Evolutionary conservation across 495 filamentous ascomycete species (phyloP), one percentile per base, ranked within the genome.

Genomic region (Recurvomyces mirabilis): DNA sequence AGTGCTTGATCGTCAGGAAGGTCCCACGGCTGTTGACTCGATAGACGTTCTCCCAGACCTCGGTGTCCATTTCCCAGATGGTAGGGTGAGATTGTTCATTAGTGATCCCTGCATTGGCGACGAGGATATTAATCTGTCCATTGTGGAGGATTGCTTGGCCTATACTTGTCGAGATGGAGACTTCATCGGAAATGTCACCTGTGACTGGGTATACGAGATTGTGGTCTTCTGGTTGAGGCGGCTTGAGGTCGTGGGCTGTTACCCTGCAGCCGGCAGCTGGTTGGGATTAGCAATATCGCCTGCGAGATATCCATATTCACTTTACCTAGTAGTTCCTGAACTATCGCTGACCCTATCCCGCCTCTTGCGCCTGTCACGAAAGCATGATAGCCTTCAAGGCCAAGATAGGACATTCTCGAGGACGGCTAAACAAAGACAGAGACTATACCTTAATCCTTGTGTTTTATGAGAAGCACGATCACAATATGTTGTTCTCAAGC

Each of bases 1-100:
- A 76, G 42, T 73, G 67, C 45, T 78, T 78, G 51, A 76, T 72
- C 19, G 70, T 70, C 0, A 78, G 61, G 51, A 74, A 77, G 5
- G 71, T 72, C 31, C 70, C 71, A 14, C 68, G 68, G 12, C 68
- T 58, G 43, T 74, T 75, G 24, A 57, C 59, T 11, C 56, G 59
- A 53, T 74, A 72, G 0, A 64, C 68, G 52, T 67, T 64, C 32
- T 75, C 70, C 72, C 71, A 77, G 1, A 65, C 55, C 4, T 68
- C 65, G 11, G 70, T 38, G 1, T 69, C 64, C 24, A 74, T 57
- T n/a, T 72, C 62, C 73, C 73, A 78, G 38, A 78, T 71, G 2
- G 62, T 67, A 34, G 66, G 65, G 11, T 62, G 46, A 37, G 55
- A 51, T 18, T 52, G 57, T 49, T 70, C 64, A 47, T 72, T 68